Conservation (phyloP, 2,329 filamentous ascomycete species). For the Venturia oleaginea region DNA sequence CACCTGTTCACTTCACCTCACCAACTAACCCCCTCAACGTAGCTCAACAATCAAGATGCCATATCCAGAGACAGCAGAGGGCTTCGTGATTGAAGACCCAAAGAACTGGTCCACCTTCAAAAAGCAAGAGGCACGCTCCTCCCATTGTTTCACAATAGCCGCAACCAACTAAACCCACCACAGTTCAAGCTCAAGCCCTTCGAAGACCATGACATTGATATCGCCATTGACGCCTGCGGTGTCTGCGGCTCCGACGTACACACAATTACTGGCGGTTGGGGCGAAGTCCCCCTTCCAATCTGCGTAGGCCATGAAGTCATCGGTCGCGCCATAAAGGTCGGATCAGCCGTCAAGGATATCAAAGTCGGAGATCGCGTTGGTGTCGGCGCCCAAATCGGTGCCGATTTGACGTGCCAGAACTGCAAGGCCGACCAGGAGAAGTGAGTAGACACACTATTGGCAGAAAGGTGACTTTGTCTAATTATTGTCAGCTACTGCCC, state of each 20-base stretch:
- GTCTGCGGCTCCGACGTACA: conserved; percentile 43
- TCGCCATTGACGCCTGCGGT: conserved; percentile 76
- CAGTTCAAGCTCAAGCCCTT: conserved; percentile 74
- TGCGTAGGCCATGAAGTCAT: conserved; percentile 57
- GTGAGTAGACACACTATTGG: conserved; percentile 22
- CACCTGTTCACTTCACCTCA: not conserved
- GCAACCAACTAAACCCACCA: not conserved
- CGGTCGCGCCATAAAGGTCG: conserved; percentile 41
- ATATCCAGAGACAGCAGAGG: conserved; percentile 43
- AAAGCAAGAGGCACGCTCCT: conserved; percentile 41
- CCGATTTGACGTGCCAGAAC: conserved; percentile 40
- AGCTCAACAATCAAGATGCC: conserved; percentile 29
- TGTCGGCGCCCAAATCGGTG: conserved; percentile 41
- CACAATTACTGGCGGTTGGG: conserved; percentile 52
- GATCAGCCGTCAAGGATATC: conserved; percentile 40
- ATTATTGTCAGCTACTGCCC: conserved; percentile 6
- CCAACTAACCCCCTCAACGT: not conserved
- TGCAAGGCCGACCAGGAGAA: conserved; percentile 46
- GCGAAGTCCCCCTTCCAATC: conserved; percentile 50
- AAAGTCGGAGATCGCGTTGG: conserved; percentile 39
- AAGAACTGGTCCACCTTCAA: conserved; percentile 56
- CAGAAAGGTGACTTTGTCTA: not conserved
- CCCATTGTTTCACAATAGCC: not conserved
- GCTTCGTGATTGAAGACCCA: conserved; percentile 40
- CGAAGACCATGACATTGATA: conserved; percentile 76